A percentile compares a stretch with the other conserved stretches of the same genome.
Evolutionary conservation across 306 rosid species (phyloP).

Genomic region (Trichosanthes cucumerina): DNA sequence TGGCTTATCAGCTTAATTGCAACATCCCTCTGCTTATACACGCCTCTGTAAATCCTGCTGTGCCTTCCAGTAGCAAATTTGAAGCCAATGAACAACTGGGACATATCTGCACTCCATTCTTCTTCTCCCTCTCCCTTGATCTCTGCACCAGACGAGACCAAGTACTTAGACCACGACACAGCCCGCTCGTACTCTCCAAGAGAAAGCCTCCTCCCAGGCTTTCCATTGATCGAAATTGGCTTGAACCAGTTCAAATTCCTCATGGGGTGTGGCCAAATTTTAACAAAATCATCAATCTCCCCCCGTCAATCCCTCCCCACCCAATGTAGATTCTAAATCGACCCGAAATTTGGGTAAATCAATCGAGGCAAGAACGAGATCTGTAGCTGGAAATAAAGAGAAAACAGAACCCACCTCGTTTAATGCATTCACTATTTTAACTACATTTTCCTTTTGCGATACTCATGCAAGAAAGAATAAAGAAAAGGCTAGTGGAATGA

Average conservation of each 20-base stretch:
- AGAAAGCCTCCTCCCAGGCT: conserved; percentile 42
- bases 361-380: conserved; percentile 5
- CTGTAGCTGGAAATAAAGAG: conserved; percentile 12
- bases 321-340: background rate
- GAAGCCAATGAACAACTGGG: conserved; percentile 63
- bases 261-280: conserved; percentile 20
- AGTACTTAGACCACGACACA: conserved; percentile 90
- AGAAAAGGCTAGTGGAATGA: background rate
- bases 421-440: conserved; percentile 10
- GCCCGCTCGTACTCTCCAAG: conserved; percentile 82
- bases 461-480: background rate
- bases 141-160: conserved; percentile 77
- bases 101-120: conserved; percentile 96
- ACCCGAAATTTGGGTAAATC: conserved; percentile 6
- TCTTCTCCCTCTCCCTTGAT: conserved; percentile 83
- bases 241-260: conserved; percentile 35
- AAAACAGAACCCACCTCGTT: conserved; percentile 7
- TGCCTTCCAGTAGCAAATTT: conserved; percentile 84
- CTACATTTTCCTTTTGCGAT: conserved; percentile 31
- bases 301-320: background rate
- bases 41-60: conserved; percentile 85
- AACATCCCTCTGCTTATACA: conserved; percentile 66
- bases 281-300: conserved; percentile 31
- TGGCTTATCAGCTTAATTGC: conserved; percentile 86
- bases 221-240: conserved; percentile 41